phyloP scores from a whole-genome alignment of 1,284 basidiomycete species.

The Heliocybe sulcata region DNA sequence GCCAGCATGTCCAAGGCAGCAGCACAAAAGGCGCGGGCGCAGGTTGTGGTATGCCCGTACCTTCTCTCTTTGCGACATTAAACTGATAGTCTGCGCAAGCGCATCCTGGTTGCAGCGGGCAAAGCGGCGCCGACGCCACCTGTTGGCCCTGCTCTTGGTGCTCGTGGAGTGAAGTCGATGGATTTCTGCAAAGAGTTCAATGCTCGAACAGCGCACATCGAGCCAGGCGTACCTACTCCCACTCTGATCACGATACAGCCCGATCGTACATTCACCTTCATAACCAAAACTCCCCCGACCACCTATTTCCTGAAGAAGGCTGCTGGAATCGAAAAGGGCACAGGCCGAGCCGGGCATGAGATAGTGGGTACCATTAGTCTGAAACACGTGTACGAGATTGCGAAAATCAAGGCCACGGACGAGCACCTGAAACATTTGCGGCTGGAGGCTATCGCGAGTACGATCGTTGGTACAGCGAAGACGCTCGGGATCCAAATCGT shows the following conservation, averaged over 20 bases:
- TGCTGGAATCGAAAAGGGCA: slow-evolving; percentile 86
- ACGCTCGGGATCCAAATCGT: slow-evolving; percentile 86
- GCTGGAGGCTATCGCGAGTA: slow-evolving; percentile 83
- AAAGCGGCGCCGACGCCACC: slow-evolving; percentile 96
- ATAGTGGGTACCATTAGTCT: slow-evolving; percentile 78
- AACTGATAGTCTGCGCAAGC: slow-evolving; percentile 34
- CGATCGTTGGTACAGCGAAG: slow-evolving; percentile 79
- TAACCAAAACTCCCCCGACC: slow-evolving; percentile 86
- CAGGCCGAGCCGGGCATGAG: slow-evolving; percentile 74
- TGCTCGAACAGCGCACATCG: slow-evolving; percentile 84
- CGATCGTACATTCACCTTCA: slow-evolving; percentile 92
- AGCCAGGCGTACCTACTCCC: slow-evolving; percentile 83
- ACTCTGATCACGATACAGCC: slow-evolving; percentile 91
- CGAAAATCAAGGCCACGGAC: slow-evolving; percentile 93
- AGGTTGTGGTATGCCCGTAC: slow-evolving; percentile 49
- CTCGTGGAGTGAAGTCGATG: slow-evolving; percentile 98
- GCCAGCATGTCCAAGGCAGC: slow-evolving; percentile 50
- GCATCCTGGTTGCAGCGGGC: slow-evolving; percentile 86
- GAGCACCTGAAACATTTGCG: slow-evolving; percentile 79
- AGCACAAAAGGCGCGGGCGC: slow-evolving; percentile 43
- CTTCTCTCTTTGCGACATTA: neutral
- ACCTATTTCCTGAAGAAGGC: slow-evolving; percentile 93
- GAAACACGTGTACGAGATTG: slow-evolving; percentile 99
- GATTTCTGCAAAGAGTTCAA: slow-evolving; percentile 99
- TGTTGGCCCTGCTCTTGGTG: slow-evolving; percentile 95